Evolutionary conservation across 2,329 filamentous ascomycete species (phyloP).

Genomic region (Claviceps sp.): DNA sequence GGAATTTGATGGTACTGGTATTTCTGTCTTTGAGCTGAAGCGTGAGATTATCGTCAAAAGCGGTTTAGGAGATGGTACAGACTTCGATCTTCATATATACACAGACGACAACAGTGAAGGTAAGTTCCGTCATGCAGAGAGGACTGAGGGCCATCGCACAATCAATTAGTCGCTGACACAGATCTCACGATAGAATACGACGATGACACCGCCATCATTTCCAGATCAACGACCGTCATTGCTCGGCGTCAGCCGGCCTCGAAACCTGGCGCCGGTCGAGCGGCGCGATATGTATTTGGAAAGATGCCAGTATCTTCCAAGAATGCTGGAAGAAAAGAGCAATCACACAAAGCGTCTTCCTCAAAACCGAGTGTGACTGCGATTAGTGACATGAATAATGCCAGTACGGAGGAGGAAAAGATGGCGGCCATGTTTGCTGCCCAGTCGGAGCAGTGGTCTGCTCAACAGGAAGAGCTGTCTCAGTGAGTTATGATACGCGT

Average conservation of each 20-base stretch:
- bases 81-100: constrained; percentile 92
- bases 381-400: constrained; percentile 55
- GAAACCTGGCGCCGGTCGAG: constrained; percentile 76
- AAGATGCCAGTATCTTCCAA: constrained; percentile 87
- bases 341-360: constrained; percentile 42
- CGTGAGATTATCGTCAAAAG: constrained; percentile 95
- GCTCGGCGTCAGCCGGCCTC: constrained; percentile 73
- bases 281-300: constrained; percentile 88
- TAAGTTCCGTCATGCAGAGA: constrained; percentile 29
- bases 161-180: constrained; percentile 14
- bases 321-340: constrained; percentile 57
- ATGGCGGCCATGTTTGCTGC: constrained; percentile 86
- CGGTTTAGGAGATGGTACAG: constrained; percentile 84
- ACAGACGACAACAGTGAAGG: constrained; percentile 85
- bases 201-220: constrained; percentile 95
- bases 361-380: constrained; percentile 44
- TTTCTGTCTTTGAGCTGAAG: constrained; percentile 97
- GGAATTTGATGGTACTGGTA: constrained; percentile 92
- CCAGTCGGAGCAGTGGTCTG: constrained; percentile 82
- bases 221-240: constrained; percentile 85
- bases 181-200: constrained; percentile 59
- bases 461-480: constrained; percentile 86
- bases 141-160: neutral
- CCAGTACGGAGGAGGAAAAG: constrained; percentile 86
- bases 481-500: constrained; percentile 37